Evolutionary conservation across 768 basidiomycete species (phyloP).

Genomic region (Suillus subluteus): DNA sequence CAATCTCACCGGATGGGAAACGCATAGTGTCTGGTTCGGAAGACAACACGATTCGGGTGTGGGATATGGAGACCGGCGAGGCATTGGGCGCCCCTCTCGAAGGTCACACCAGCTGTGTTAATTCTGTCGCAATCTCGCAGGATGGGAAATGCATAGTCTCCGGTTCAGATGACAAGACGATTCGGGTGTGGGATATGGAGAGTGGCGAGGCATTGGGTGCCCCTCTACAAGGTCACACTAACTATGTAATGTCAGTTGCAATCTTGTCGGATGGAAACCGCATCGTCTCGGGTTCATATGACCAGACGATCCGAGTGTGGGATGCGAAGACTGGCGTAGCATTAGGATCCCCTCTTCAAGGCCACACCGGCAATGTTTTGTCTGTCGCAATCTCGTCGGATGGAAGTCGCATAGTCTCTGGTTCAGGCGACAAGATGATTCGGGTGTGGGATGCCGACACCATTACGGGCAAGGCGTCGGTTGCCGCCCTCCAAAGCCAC

Average conservation of each 20-base stretch:
- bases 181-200: slow-evolving; percentile 18
- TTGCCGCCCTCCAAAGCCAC: not conserved
- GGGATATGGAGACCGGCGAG: slow-evolving; percentile 4
- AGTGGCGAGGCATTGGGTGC: not conserved
- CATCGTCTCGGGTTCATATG: slow-evolving; percentile 9
- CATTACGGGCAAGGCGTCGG: not conserved
- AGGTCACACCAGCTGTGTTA: slow-evolving; percentile 11
- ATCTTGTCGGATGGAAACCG: slow-evolving; percentile 7
- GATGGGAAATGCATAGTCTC: slow-evolving; percentile 4
- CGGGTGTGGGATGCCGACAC: not conserved
- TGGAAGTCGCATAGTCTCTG: not conserved
- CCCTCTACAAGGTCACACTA: not conserved
- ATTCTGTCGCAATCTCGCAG: slow-evolving; percentile 14
- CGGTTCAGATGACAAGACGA: not conserved
- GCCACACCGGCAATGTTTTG: not conserved
- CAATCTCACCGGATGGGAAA: slow-evolving; percentile 1
- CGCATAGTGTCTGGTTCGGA: slow-evolving; percentile 7
- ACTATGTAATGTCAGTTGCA: not conserved
- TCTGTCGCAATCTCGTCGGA: not conserved
- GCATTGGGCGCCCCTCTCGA: not conserved
- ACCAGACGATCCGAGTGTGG: slow-evolving; percentile 9
- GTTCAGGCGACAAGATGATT: not conserved
- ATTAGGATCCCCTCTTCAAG: slow-evolving; percentile 1
- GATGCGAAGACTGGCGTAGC: not conserved
- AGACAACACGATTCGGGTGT: slow-evolving; percentile 5